Percentiles rank a stretch among this genome's conserved stretches.
Conservation (phyloP, 2,329 filamentous ascomycete species). For the Penicillium decumbens region DNA sequence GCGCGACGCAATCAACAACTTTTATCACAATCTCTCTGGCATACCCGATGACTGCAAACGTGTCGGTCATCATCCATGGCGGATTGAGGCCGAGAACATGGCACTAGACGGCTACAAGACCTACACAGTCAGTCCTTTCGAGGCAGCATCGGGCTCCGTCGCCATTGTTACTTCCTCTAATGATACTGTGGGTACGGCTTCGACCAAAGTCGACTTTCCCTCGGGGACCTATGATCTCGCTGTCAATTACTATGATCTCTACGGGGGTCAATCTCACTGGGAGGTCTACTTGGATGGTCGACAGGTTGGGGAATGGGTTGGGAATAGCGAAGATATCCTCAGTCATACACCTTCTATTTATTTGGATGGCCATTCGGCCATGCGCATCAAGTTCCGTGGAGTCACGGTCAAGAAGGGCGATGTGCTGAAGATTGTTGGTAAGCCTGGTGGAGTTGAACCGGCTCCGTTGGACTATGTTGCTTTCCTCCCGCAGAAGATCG, state of each 20-base stretch:
- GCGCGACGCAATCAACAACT: conserved; percentile 63
- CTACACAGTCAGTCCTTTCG: conserved; percentile 54
- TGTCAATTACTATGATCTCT: conserved; percentile 63
- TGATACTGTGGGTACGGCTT: conserved; percentile 49
- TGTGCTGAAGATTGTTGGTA: conserved; percentile 53
- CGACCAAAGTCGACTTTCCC: conserved; percentile 45
- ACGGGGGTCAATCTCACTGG: conserved; percentile 55
- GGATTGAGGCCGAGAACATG: conserved; percentile 68
- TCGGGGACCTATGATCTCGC: conserved; percentile 59
- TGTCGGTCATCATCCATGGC: conserved; percentile 58
- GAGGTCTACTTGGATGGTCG: conserved; percentile 52
- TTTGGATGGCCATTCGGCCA: conserved; percentile 62
- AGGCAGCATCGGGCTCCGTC: conserved; percentile 54
- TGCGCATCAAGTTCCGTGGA: conserved; percentile 55
- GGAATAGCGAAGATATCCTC: conserved; percentile 56
- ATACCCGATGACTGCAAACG: conserved; percentile 56
- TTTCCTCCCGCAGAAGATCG: conserved; percentile 54
- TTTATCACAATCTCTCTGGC: conserved; percentile 58
- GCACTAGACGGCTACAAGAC: conserved; percentile 53
- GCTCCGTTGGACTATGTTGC: conserved; percentile 65
- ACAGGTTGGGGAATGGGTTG: conserved; percentile 55
- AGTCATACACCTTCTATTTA: conserved; percentile 56
- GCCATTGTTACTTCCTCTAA: conserved; percentile 56
- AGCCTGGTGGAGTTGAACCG: conserved; percentile 56
- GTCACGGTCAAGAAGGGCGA: conserved; percentile 52